A percentile compares a stretch with the other conserved stretches of the same genome.
phyloP scores from a whole-genome alignment of 2,329 filamentous ascomycete genomes.

The Cylindrodendrum hubeiense region DNA sequence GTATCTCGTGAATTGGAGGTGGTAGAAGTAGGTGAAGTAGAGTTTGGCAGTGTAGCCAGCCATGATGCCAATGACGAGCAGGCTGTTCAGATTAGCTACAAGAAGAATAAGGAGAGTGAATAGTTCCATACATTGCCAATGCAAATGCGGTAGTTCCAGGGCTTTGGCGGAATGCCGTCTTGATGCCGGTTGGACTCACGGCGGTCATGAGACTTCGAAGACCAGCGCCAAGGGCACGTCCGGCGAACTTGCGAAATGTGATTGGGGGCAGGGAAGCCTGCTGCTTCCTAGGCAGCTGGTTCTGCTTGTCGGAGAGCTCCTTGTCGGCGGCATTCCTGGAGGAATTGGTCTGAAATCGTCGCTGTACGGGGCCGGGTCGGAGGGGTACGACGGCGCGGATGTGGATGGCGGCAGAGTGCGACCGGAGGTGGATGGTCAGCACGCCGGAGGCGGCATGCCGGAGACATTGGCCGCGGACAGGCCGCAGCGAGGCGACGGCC shows the following conservation, averaged over 20 bases:
- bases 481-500: conserved; percentile 50
- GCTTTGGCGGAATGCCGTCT: conserved; percentile 49
- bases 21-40: conserved; percentile 69
- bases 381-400: conserved; percentile 48
- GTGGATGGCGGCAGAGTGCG: conserved; percentile 43
- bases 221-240: conserved; percentile 48
- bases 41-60: conserved; percentile 50
- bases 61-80: conserved; percentile 46
- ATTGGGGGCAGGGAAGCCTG: conserved; percentile 41
- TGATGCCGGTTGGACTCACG: conserved; percentile 51
- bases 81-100: conserved; percentile 36
- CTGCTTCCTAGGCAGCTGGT: conserved; percentile 40
- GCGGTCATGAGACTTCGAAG: conserved; percentile 51
- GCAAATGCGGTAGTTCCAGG: conserved; percentile 47
- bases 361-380: conserved; percentile 37
- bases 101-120: background rate
- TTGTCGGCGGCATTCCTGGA: conserved; percentile 23
- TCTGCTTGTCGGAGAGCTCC: conserved; percentile 34
- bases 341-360: conserved; percentile 44
- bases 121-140: conserved; percentile 46
- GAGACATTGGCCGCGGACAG: conserved; percentile 46
- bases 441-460: conserved; percentile 46
- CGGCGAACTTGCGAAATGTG: conserved; percentile 48
- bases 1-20: conserved; percentile 66
- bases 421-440: conserved; percentile 49